A percentile compares a stretch with the other conserved stretches of the same genome.
Conservation (phyloP, 192 early-diverging fungal species). For the Oehlia diaphana region DNA sequence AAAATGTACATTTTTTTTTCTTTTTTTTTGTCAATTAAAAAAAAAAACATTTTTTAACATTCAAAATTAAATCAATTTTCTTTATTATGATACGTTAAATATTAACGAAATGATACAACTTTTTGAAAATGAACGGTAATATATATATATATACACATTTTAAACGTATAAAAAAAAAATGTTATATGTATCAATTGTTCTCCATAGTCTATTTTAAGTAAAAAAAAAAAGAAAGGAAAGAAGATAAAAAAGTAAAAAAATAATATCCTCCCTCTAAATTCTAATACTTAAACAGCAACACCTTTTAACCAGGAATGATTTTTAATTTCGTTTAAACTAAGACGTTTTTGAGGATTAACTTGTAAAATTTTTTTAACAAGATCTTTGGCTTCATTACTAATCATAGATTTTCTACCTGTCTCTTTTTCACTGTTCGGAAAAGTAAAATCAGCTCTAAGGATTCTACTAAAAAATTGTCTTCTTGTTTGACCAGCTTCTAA, state of each 20-base stretch:
- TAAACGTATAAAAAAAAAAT: too few relatives aligned
- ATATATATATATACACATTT: too few relatives aligned
- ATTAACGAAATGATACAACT: too few relatives aligned
- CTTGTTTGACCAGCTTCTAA: slow-evolving; percentile 55
- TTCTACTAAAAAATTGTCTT: slow-evolving; percentile 59
- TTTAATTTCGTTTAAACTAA: slow-evolving; percentile 39
- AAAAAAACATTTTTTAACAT: background rate
- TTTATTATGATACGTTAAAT: too few relatives aligned
- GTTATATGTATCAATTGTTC: too few relatives aligned
- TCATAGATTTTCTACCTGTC: background rate
- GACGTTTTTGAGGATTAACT: slow-evolving; percentile 45
- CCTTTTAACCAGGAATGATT: slow-evolving; percentile 51
- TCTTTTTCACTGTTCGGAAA: slow-evolving; percentile 46
- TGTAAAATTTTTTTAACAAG: slow-evolving; percentile 49
- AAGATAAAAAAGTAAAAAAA: too few relatives aligned
- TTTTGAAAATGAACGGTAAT: too few relatives aligned
- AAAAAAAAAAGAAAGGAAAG: too few relatives aligned
- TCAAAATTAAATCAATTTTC: too few relatives aligned
- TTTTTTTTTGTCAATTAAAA: background rate
- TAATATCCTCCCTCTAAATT: too few relatives aligned
- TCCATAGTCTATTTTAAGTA: too few relatives aligned
- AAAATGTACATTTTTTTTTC: too few relatives aligned
- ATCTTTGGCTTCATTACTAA: slow-evolving; percentile 49
- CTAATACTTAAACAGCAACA: background rate
- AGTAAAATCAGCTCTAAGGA: slow-evolving; percentile 58